phyloP scores from a whole-genome alignment of 768 basidiomycete genomes.

The Boletales sp. region DNA sequence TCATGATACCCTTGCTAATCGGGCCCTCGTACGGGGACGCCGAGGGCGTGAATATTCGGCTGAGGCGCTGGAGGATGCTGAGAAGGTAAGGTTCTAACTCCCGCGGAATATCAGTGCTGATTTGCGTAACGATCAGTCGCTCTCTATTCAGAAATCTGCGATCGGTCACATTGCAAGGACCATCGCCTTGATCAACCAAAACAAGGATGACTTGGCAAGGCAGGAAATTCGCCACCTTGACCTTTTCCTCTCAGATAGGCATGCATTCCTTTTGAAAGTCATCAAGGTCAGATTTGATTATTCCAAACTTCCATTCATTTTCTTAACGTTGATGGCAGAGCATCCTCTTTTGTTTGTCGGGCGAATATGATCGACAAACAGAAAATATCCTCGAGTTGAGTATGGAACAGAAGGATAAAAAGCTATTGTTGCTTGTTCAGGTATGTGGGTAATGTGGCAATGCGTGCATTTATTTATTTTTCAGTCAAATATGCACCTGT shows the following conservation, averaged over 20 bases:
- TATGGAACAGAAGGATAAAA: neutral
- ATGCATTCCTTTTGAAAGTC: conserved; percentile 3
- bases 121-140: conserved; percentile 3
- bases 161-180: conserved; percentile 15
- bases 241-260: neutral
- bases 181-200: conserved; percentile 6
- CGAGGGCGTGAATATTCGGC: neutral
- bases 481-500: conserved; percentile 16
- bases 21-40: conserved; percentile 13
- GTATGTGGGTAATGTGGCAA: neutral
- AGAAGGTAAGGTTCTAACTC: neutral
- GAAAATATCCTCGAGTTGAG: neutral
- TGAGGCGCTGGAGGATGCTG: conserved; percentile 9
- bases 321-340: conserved; percentile 1
- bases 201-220: neutral
- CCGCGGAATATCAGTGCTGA: neutral
- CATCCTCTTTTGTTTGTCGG: conserved; percentile 11
- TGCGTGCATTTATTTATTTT: neutral
- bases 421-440: conserved; percentile 11
- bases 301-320: neutral
- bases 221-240: conserved; percentile 1
- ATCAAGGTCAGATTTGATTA: conserved; percentile 8
- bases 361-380: conserved; percentile 3
- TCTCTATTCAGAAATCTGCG: conserved; percentile 5
- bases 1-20: conserved; percentile 11